These are phyloP conservation scores for Lasiodiplodia gonubiensis DNA, from an alignment of 2,329 filamentous ascomycete species.

Conservation along the genomic window DNA sequence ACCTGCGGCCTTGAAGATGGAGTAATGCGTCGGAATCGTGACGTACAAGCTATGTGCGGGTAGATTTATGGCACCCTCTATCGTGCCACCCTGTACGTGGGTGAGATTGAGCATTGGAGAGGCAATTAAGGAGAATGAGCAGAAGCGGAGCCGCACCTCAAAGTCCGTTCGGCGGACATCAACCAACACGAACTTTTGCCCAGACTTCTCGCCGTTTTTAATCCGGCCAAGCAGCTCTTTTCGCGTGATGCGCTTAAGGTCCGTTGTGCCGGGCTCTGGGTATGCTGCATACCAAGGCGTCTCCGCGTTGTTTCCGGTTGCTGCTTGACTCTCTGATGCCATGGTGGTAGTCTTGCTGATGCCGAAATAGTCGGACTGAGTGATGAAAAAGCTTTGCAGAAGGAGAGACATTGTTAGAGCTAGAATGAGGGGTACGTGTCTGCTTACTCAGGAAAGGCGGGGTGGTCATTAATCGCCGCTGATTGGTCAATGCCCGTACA, in stretches of 20 bases:
- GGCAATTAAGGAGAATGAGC: background rate
- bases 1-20: conserved; percentile 57
- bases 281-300: conserved; percentile 33
- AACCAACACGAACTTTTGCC: conserved; percentile 40
- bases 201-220: background rate
- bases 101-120: conserved; percentile 27
- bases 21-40: conserved; percentile 55
- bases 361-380: background rate
- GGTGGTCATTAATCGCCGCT: background rate
- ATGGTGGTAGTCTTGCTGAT: background rate
- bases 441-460: background rate
- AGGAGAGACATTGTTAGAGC: background rate
- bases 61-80: conserved; percentile 63
- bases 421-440: background rate
- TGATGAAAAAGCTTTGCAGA: background rate
- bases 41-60: conserved; percentile 62
- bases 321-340: background rate
- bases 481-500: background rate
- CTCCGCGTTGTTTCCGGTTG: background rate
- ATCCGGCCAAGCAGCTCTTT: conserved; percentile 31
- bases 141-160: conserved; percentile 44
- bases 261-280: conserved; percentile 29
- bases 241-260: conserved; percentile 26
- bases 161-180: conserved; percentile 62
- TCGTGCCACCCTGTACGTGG: conserved; percentile 61